A percentile compares a stretch with the other conserved stretches of the same genome.
phyloP scores from a whole-genome alignment of 2,329 filamentous ascomycete genomes.

The Pyrenochaeta sp. region DNA sequence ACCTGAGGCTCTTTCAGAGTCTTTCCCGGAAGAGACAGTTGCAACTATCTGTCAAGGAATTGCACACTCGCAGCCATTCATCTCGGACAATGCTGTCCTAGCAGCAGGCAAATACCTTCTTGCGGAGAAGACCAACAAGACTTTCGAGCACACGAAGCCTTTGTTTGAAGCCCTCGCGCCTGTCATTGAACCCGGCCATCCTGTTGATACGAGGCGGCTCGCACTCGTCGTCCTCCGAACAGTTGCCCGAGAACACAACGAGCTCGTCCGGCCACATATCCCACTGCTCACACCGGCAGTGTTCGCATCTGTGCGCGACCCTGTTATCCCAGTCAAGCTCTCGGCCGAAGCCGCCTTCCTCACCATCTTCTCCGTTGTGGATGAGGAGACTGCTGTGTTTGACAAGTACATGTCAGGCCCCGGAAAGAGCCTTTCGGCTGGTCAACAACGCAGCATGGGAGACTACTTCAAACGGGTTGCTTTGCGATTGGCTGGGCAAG shows the following conservation, averaged over 20 bases:
- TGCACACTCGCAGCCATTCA: constrained; percentile 72
- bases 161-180: constrained; percentile 80
- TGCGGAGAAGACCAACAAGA: constrained; percentile 67
- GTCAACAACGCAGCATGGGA: constrained; percentile 85
- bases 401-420: constrained; percentile 85
- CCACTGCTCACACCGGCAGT: constrained; percentile 80
- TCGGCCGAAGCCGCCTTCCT: constrained; percentile 95
- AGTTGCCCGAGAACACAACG: constrained; percentile 77
- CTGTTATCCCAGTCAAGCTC: constrained; percentile 93
- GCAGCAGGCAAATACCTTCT: constrained; percentile 92
- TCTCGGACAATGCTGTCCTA: constrained; percentile 86
- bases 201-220: constrained; percentile 83
- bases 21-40: constrained; percentile 76
- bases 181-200: constrained; percentile 77
- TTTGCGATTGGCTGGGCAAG: constrained; percentile 82
- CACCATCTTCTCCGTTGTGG: constrained; percentile 86
- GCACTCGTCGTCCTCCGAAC: constrained; percentile 89
- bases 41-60: constrained; percentile 83
- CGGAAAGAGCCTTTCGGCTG: constrained; percentile 69
- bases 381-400: constrained; percentile 84
- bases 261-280: constrained; percentile 82
- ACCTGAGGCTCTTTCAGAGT: constrained; percentile 71
- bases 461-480: constrained; percentile 98
- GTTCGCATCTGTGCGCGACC: constrained; percentile 88
- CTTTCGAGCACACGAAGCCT: constrained; percentile 78